These are phyloP conservation scores for Staphylotrichum tortipilum DNA, from an alignment of 495 filamentous ascomycete genomes.

Conservation along the genomic window DNA sequence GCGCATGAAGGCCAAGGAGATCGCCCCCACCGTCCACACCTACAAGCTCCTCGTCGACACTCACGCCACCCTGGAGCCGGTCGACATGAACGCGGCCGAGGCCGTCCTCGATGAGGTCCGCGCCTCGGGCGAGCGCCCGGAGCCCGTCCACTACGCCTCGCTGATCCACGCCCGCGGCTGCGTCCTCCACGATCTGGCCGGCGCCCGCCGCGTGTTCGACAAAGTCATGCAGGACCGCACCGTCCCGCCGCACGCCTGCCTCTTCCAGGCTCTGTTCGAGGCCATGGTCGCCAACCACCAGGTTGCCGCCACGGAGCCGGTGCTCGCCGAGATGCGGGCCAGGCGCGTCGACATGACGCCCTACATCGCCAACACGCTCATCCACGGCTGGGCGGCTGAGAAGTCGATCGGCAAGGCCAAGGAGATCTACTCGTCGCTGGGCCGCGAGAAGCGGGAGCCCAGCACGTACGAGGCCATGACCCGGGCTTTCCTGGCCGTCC, in stretches of 20 bases:
- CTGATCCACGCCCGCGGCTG: conserved; percentile 95
- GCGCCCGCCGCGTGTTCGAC: conserved; percentile 75
- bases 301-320: conserved; percentile 62
- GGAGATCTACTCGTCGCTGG: conserved; percentile 67
- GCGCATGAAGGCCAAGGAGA: conserved; percentile 79
- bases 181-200: conserved; percentile 80
- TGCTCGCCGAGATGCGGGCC: conserved; percentile 65
- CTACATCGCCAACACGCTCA: conserved; percentile 98
- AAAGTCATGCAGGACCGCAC: conserved; percentile 55
- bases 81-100: conserved; percentile 87
- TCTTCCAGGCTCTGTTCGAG: conserved; percentile 94
- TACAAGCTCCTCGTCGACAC: conserved; percentile 97
- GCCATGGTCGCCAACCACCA: conserved; percentile 90
- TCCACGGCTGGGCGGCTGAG: conserved; percentile 90
- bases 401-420: conserved; percentile 72
- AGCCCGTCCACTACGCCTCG: conserved; percentile 90
- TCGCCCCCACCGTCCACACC: conserved; percentile 87
- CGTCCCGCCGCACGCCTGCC: conserved; percentile 66
- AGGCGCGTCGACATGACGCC: conserved; percentile 78
- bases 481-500: conserved; percentile 75
- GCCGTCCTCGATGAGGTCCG: conserved; percentile 71
- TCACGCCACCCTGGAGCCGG: conserved; percentile 84
- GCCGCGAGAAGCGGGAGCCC: conserved; percentile 71
- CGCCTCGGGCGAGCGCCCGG: conserved; percentile 61
- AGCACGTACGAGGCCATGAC: conserved; percentile 99